phyloP scores from a whole-genome alignment of 495 filamentous ascomycete genomes.

The Copromyces sp. region DNA sequence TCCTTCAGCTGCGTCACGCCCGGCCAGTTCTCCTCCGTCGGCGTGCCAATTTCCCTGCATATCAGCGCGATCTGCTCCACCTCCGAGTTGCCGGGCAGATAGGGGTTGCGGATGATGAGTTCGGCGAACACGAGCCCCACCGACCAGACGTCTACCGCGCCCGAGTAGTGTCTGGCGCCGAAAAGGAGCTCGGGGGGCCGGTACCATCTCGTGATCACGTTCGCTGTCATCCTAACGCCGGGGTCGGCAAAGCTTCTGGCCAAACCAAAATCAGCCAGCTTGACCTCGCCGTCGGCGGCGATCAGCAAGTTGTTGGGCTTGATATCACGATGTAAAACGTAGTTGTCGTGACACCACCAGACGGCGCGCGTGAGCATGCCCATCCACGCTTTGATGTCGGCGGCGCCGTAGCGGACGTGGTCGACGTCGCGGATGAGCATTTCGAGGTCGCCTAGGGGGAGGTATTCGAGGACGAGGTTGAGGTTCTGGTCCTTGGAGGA shows the following conservation, averaged over 20 bases:
- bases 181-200: conserved; percentile 88
- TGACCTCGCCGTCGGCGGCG: conserved; percentile 83
- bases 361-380: conserved; percentile 88
- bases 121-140: conserved; percentile 90
- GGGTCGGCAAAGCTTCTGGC: conserved; percentile 85
- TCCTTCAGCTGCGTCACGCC: conserved; percentile 74
- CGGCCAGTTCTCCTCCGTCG: conserved; percentile 91
- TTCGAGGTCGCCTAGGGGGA: conserved; percentile 85
- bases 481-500: conserved; percentile 83
- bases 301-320: conserved; percentile 98
- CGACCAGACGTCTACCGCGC: conserved; percentile 92
- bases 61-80: conserved; percentile 76
- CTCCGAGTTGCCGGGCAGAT: conserved; percentile 57
- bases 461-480: conserved; percentile 86
- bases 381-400: conserved; percentile 98
- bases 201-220: conserved; percentile 97
- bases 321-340: conserved; percentile 92
- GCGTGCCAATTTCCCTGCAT: conserved; percentile 76
- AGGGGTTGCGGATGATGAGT: conserved; percentile 70
- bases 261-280: conserved; percentile 95
- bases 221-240: conserved; percentile 76
- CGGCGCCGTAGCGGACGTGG: conserved; percentile 50
- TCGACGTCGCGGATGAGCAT: conserved; percentile 80
- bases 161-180: conserved; percentile 79
- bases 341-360: conserved; percentile 95